Evolutionary conservation across 2,329 filamentous ascomycete species (phyloP), one percentile per base, ranked within the genome.

Genomic region (Fonsecaea pedrosoi): DNA sequence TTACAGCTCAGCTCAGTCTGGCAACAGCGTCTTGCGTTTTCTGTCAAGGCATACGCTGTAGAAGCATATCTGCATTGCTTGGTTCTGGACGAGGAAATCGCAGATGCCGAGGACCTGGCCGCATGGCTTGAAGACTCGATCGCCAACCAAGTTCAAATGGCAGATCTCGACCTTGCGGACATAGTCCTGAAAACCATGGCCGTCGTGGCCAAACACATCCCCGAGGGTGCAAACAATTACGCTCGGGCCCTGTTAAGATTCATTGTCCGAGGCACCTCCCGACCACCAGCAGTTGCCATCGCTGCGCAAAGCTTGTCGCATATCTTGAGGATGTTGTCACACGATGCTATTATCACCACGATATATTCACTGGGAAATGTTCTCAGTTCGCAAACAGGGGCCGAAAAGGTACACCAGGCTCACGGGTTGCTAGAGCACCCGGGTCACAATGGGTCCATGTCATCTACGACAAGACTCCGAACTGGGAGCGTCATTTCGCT

Each of bases 361-460:
- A 83, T 99, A 9, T 99, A 99, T 79, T 95, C 93, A 0, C 84
- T 99, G n/a, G 95, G 95, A 21, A 99, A 99, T 76, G 90, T 97
- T 3, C 84, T 99, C 13, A 97, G 93, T 73, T 89, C 92, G 4
- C 88, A 86, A 55, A 83, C 85, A 6, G 80, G 79, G 18, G 74
- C 81, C 38, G 85, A 87, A 35, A 83, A 83, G 62, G 67, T 72
- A 32, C 73, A 77, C 66, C 78, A 78, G 64, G 35, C 74, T 25
- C 62, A 68, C 13, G 30, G 64, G 10, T 13, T 45, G 15, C 18
- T 62, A n/a, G 69, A 67, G 4, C 32, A 62, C 15, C 73, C 81
- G 60, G 71, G 71, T 12, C 69, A 70, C 50, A 67, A 71, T 38
- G 64, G 67, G 13, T 73, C 71, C 6, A 37, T 72, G 53, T 66